phyloP scores from a whole-genome alignment of 208 protist genomes.

The Leishmania lainsoni region DNA sequence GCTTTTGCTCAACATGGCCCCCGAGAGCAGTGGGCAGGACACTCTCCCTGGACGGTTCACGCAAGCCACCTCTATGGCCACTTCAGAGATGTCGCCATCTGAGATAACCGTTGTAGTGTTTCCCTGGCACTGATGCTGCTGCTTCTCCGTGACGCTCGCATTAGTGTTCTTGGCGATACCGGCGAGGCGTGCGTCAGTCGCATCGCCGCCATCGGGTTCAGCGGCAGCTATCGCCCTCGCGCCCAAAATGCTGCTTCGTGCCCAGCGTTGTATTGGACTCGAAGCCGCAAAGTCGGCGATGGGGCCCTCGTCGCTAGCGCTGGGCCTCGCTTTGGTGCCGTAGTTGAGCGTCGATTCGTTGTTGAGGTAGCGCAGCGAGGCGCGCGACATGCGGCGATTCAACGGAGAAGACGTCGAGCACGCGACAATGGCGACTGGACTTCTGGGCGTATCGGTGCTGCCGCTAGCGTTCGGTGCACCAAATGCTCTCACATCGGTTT shows the following conservation, averaged over 20 bases:
- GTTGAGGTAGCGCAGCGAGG: slow-evolving; percentile 25
- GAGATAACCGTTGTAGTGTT: neutral
- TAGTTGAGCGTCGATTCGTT: slow-evolving; percentile 21
- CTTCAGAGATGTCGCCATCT: neutral
- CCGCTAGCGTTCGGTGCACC: neutral
- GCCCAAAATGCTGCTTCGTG: neutral
- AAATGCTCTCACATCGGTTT: neutral
- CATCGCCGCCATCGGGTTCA: neutral
- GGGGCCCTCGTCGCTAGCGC: slow-evolving; percentile 4
- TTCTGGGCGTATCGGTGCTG: neutral
- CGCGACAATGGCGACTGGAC: neutral
- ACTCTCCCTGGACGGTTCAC: neutral
- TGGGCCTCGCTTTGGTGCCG: slow-evolving; percentile 14
- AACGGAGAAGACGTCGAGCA: neutral
- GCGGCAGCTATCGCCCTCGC: neutral
- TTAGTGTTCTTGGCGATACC: neutral
- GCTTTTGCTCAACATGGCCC: neutral
- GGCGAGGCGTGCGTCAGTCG: neutral
- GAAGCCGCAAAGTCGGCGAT: neutral
- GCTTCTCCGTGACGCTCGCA: neutral
- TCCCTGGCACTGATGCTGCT: neutral
- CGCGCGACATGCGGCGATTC: slow-evolving; percentile 28
- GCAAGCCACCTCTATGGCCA: neutral
- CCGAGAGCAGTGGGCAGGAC: neutral
- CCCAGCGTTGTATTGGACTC: neutral